Conservation (phyloP, 805 yeast genomes). For the Candida adriatica region DNA sequence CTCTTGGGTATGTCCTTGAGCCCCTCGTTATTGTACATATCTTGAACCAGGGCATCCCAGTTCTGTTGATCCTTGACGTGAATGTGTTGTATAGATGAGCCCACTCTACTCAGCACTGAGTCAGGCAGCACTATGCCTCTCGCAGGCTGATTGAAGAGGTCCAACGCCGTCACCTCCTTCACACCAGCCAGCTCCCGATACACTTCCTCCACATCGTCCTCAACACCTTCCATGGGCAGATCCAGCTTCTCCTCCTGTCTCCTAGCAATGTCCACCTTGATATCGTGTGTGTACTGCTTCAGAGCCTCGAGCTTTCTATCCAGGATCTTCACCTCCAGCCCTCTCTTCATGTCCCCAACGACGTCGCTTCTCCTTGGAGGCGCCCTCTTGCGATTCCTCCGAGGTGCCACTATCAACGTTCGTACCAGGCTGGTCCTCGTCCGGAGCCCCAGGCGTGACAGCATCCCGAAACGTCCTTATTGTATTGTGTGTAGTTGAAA, state of each 20-base stretch:
- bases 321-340: conserved; percentile 6
- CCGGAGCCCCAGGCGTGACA: no score
- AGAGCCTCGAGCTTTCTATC: conserved; percentile 16
- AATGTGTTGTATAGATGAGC: conserved; percentile 33
- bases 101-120: conserved; percentile 30
- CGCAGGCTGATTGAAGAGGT: conserved; percentile 21
- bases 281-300: conserved; percentile 10
- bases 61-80: conserved; percentile 35
- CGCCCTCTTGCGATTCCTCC: conserved; percentile 1
- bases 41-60: conserved; percentile 32
- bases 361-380: neutral
- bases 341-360: neutral
- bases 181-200: conserved; percentile 6
- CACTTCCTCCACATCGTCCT: conserved; percentile 16
- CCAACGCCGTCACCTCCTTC: conserved; percentile 1
- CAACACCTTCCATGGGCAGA: conserved; percentile 12
- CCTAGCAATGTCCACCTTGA: conserved; percentile 13
- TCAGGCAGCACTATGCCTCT: conserved; percentile 27
- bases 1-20: conserved; percentile 25
- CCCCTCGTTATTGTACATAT: conserved; percentile 19
- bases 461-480: no score
- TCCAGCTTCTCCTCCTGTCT: conserved; percentile 11
- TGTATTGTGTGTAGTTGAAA: no score
- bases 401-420: conserved; percentile 10
- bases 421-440: no score